These are phyloP conservation scores for Penicillium mononematosum DNA, from an alignment of 495 filamentous ascomycete genomes.

Conservation along the genomic window DNA sequence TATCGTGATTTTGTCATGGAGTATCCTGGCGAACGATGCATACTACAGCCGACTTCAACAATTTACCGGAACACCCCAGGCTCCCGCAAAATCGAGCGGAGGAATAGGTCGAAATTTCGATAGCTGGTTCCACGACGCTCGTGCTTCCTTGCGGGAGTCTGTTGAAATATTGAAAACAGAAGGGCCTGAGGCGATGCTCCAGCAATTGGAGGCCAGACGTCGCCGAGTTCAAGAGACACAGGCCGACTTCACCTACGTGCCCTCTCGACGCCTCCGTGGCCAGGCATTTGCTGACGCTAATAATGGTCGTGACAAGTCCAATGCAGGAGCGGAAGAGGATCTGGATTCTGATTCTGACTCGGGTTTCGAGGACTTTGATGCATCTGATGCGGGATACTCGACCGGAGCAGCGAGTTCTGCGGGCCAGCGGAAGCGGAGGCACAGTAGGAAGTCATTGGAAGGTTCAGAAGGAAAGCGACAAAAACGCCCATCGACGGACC, in stretches of 20 bases:
- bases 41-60: slow-evolving; percentile 53
- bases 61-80: slow-evolving; percentile 51
- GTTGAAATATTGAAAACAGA: slow-evolving; percentile 34
- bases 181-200: slow-evolving; percentile 29
- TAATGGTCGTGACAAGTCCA: neutral
- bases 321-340: slow-evolving; percentile 1
- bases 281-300: slow-evolving; percentile 13
- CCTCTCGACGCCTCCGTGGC: slow-evolving; percentile 36
- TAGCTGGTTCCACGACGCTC: slow-evolving; percentile 53
- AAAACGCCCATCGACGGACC: neutral
- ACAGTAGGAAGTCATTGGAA: neutral
- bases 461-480: neutral
- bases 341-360: neutral
- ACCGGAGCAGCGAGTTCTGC: neutral
- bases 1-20: slow-evolving; percentile 56
- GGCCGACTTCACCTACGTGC: slow-evolving; percentile 27
- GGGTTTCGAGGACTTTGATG: slow-evolving; percentile 8
- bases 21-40: slow-evolving; percentile 39
- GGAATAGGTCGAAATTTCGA: slow-evolving; percentile 45
- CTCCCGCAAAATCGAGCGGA: slow-evolving; percentile 30
- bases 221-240: slow-evolving; percentile 18
- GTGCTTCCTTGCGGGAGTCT: slow-evolving; percentile 39
- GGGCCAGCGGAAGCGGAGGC: neutral
- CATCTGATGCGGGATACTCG: neutral
- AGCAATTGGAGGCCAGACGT: slow-evolving; percentile 30